Percentiles rank a stretch among this genome's conserved stretches.
phyloP scores from a whole-genome alignment of 495 filamentous ascomycete genomes.

The Neurospora sp. region DNA sequence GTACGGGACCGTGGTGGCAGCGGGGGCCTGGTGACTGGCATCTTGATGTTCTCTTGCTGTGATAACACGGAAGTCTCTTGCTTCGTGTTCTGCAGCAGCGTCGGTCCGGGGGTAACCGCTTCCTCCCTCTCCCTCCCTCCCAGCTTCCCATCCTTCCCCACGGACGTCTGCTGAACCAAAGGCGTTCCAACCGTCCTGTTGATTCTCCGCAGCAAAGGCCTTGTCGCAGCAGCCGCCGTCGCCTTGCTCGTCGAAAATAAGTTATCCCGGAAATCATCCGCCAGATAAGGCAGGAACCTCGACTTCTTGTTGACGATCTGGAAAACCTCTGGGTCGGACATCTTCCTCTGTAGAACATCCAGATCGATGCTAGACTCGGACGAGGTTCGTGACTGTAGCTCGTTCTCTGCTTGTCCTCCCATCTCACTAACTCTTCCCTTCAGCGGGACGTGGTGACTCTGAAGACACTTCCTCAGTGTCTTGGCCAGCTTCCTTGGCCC shows the following conservation, averaged over 20 bases:
- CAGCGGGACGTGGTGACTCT: not conserved
- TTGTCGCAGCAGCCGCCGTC: not conserved
- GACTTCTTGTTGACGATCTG: not conserved
- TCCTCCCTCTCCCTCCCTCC: not conserved
- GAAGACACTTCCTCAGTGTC: constrained; percentile 19
- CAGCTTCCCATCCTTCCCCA: not conserved
- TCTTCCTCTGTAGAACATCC: not conserved
- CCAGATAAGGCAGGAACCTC: not conserved
- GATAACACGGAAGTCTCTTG: not conserved
- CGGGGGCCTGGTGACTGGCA: not conserved
- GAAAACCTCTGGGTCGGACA: not conserved
- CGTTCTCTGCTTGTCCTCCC: not conserved
- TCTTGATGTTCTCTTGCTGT: not conserved
- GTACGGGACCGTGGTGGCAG: not conserved
- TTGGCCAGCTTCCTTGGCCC: constrained; percentile 59
- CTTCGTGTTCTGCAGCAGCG: not conserved
- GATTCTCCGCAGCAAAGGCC: not conserved
- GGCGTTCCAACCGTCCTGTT: not conserved
- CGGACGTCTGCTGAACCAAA: not conserved
- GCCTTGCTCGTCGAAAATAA: not conserved
- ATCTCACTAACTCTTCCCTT: not conserved
- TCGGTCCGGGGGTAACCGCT: not conserved
- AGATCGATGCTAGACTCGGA: not conserved
- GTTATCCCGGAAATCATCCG: not conserved
- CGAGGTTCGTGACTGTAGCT: not conserved